Evolutionary conservation across 805 yeast species (phyloP).

Genomic region (Candida krabiensis): DNA sequence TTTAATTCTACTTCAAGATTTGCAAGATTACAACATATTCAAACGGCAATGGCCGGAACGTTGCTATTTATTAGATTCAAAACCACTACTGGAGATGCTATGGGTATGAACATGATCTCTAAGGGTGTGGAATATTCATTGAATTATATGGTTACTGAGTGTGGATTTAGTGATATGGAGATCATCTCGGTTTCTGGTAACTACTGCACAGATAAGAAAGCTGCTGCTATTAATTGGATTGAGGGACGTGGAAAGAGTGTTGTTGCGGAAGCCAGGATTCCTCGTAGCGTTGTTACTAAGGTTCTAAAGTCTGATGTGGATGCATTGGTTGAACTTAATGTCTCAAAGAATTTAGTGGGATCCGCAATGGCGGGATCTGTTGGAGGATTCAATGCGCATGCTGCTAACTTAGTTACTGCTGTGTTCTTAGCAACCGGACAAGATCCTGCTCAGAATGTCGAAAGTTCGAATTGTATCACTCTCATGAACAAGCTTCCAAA

Average conservation of each 20-base stretch:
- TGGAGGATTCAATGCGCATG: conserved; percentile 99
- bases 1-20: conserved; percentile 96
- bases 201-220: conserved; percentile 95
- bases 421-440: conserved; percentile 94
- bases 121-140: conserved; percentile 93
- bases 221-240: conserved; percentile 98
- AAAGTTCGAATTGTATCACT: conserved; percentile 95
- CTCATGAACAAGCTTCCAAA: conserved; percentile 74
- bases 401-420: conserved; percentile 95
- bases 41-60: conserved; percentile 94
- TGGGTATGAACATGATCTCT: conserved; percentile 99
- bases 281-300: conserved; percentile 72
- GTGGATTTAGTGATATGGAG: conserved; percentile 93
- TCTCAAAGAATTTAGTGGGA: conserved; percentile 88
- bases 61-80: conserved; percentile 86
- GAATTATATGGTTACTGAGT: conserved; percentile 78
- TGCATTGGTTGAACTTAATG: conserved; percentile 86
- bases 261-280: conserved; percentile 93
- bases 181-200: conserved; percentile 93
- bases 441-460: conserved; percentile 99
- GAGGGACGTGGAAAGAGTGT: conserved; percentile 99
- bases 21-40: conserved; percentile 88
- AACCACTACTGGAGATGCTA: conserved; percentile 99
- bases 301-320: conserved; percentile 91
- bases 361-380: conserved; percentile 98